Conservation (phyloP, 768 basidiomycete genomes). For the Paxillus ammoniavirescens region DNA sequence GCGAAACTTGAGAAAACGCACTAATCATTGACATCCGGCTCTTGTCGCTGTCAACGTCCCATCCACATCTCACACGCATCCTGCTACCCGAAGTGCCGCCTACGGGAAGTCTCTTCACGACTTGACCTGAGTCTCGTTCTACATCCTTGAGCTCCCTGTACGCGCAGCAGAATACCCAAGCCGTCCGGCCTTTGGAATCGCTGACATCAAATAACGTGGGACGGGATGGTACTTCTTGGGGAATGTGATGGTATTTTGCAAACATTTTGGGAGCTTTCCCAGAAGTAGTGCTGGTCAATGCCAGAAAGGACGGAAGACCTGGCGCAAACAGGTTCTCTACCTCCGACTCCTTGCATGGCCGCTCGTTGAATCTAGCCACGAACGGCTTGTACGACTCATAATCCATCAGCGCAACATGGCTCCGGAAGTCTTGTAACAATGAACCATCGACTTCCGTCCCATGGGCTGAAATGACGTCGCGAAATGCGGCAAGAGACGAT, state of each 20-base stretch:
- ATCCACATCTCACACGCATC: neutral
- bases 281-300: conserved; percentile 14
- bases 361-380: conserved; percentile 8
- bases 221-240: neutral
- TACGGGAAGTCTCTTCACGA: neutral
- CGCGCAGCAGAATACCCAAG: neutral
- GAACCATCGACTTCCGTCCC: conserved; percentile 1
- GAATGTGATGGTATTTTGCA: conserved; percentile 7
- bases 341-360: conserved; percentile 18
- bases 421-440: conserved; percentile 8
- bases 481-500: conserved; percentile 5
- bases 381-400: conserved; percentile 19
- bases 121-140: conserved; percentile 1
- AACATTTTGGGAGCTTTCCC: conserved; percentile 9
- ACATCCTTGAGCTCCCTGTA: neutral
- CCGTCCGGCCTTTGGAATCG: neutral
- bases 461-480: conserved; percentile 2
- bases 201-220: neutral
- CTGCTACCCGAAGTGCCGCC: neutral
- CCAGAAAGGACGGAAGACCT: conserved; percentile 13
- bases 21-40: neutral
- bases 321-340: conserved; percentile 19
- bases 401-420: conserved; percentile 4
- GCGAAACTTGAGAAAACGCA: neutral
- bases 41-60: conserved; percentile 2